Evolutionary conservation across 106 monocot species (phyloP), one percentile per base, ranked within the genome.

Genomic region (Platanthera zijinensis): DNA sequence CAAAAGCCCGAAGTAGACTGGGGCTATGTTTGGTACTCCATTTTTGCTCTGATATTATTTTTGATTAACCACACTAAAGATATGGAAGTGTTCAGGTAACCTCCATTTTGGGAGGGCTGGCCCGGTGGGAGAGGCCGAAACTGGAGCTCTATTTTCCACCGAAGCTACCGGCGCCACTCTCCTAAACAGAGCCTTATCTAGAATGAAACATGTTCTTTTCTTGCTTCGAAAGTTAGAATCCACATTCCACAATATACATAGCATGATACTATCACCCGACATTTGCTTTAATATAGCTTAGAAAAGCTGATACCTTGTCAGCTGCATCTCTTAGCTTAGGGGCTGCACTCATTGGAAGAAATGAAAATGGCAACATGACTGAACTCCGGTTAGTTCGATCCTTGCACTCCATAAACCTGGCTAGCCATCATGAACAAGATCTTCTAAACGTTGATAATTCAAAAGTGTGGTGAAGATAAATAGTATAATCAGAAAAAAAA

Each of bases 361-460:
- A 89, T 51, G 93, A 89, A 83, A 93, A 91, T 50, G 96, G 85
- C 64, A 97, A 80, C 77, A 79, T 74, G 50, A 97, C 76, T 67
- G 96, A 87, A 74, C 87, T 91, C 74, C 74, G 89, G 57, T 93
- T 91, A 57, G 83, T 91, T 75, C 96, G 85, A 77, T 91, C 87
- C 86, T 93, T 97, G 83, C 96, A 97, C 84, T 97, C 96, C 91
- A 93, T 89, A 85, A 97, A 97, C 96, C 96, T 97, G 87, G 67
- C 87, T 77, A 78, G 48, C 81, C 83, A 88, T 82, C 82, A 90
- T 82, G 73, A 84, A 83, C 82, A 91, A 85, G 77, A 82, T 75
- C 52, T 63, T 79, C 69, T 76, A 84, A 17, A 0, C 30, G 5
- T 71, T 22, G 21, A 52, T 52, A 73, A 5, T 73, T 9, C 19